Conservation (phyloP, 345 rosid species). For the Trapa bicornis region DNA sequence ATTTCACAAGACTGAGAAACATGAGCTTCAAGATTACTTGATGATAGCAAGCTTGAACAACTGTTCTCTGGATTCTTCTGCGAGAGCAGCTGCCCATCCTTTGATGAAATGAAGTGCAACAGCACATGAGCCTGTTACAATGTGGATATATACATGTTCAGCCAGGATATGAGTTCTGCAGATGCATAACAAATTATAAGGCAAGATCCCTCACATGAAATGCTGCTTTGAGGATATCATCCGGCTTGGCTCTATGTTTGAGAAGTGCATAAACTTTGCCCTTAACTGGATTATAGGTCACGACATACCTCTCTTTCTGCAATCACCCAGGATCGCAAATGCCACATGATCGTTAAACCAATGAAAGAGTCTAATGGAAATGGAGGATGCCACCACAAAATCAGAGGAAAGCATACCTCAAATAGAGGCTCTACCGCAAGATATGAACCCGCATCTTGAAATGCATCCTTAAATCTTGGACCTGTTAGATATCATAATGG, state of each 20-base stretch:
- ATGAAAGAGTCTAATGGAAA: neutral
- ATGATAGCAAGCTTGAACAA: constrained; percentile 17
- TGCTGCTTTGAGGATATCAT: constrained; percentile 90
- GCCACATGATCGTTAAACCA: constrained; percentile 4
- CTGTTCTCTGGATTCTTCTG: constrained; percentile 19
- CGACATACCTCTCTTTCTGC: constrained; percentile 82
- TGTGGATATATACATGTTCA: constrained; percentile 4
- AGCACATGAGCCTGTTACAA: constrained; percentile 83
- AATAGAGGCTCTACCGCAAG: constrained; percentile 64
- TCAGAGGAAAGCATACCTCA: constrained; percentile 27
- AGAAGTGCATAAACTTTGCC: constrained; percentile 84
- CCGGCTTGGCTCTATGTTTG: constrained; percentile 78
- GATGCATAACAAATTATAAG: neutral
- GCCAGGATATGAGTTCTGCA: neutral
- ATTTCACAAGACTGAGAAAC: constrained; percentile 72
- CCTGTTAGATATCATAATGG: constrained; percentile 32
- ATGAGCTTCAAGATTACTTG: constrained; percentile 42
- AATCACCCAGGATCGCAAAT: constrained; percentile 12
- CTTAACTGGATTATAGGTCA: constrained; percentile 73
- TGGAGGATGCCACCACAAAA: neutral
- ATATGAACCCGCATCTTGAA: constrained; percentile 77
- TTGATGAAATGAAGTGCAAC: constrained; percentile 61
- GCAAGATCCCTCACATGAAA: constrained; percentile 53
- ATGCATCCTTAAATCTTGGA: constrained; percentile 90
- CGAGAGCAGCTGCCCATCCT: constrained; percentile 15